Conservation (phyloP, 495 filamentous ascomycete genomes). For the Cairneyella variabilis region DNA sequence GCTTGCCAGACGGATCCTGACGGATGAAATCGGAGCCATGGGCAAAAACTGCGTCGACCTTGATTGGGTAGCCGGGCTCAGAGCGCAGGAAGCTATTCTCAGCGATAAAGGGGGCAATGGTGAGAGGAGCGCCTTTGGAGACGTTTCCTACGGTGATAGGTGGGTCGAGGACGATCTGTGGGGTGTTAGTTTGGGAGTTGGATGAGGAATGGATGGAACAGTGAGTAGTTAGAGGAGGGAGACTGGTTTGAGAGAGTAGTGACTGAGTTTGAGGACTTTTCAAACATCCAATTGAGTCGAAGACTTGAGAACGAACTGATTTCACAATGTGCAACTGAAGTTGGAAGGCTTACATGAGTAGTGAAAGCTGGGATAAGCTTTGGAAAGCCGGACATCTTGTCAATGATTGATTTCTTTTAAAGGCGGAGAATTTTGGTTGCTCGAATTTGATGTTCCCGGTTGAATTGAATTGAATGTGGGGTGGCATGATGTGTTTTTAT, state of each 20-base stretch:
- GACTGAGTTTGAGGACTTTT: too few species aligned
- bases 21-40: conserved; percentile 53
- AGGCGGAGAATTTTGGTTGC: neutral
- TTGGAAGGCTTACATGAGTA: conserved; percentile 29
- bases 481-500: too few species aligned
- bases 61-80: conserved; percentile 30
- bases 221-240: neutral
- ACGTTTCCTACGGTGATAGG: conserved; percentile 25
- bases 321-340: neutral
- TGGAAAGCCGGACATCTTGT: conserved; percentile 37
- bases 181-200: neutral
- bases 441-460: too few species aligned
- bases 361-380: conserved; percentile 45
- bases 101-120: conserved; percentile 30
- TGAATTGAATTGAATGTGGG: neutral
- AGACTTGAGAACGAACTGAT: too few species aligned
- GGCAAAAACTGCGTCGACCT: conserved; percentile 44
- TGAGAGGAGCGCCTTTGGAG: conserved; percentile 24
- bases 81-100: conserved; percentile 28
- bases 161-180: conserved; percentile 32
- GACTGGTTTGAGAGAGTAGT: too few species aligned
- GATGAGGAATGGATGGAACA: neutral
- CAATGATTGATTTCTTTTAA: neutral
- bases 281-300: too few species aligned
- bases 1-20: conserved; percentile 40